Evolutionary conservation across 306 rosid species (phyloP).

Genomic region (Trifolium repens): DNA sequence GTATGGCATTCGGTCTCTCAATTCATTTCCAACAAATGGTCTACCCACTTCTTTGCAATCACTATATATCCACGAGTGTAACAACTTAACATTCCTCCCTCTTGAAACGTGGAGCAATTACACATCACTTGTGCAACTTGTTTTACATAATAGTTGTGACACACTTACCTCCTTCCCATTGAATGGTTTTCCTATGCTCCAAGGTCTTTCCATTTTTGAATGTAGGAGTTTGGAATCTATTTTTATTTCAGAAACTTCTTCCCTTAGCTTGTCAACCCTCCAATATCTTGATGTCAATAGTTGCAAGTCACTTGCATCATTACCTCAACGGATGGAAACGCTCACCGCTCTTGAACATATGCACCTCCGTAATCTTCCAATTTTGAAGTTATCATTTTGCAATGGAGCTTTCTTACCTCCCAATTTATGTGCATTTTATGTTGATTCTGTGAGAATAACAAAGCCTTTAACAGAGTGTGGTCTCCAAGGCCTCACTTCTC

Average conservation of each 20-base stretch:
- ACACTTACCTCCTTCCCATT: conserved; percentile 1
- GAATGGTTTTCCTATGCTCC: neutral
- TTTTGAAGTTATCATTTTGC: neutral
- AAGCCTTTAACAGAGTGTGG: neutral
- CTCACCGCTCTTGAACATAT: conserved; percentile 9
- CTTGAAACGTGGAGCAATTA: neutral
- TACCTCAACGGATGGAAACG: neutral
- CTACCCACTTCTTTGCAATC: conserved; percentile 9
- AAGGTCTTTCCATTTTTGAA: neutral
- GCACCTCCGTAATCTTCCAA: too few species aligned
- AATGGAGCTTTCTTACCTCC: neutral
- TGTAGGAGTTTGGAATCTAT: neutral
- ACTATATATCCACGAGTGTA: neutral
- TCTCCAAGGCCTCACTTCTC: conserved; percentile 1
- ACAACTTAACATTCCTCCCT: neutral
- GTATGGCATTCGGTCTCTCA: too few species aligned
- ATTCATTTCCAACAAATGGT: neutral
- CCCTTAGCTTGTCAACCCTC: neutral
- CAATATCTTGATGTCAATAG: neutral
- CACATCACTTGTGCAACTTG: neutral
- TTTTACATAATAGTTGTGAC: neutral
- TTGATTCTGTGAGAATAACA: neutral
- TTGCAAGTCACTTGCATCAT: neutral
- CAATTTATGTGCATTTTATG: fast-evolving
- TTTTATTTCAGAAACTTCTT: neutral